Conservation (phyloP, 2,329 filamentous ascomycete species). For the Penicillium sclerotiorum region DNA sequence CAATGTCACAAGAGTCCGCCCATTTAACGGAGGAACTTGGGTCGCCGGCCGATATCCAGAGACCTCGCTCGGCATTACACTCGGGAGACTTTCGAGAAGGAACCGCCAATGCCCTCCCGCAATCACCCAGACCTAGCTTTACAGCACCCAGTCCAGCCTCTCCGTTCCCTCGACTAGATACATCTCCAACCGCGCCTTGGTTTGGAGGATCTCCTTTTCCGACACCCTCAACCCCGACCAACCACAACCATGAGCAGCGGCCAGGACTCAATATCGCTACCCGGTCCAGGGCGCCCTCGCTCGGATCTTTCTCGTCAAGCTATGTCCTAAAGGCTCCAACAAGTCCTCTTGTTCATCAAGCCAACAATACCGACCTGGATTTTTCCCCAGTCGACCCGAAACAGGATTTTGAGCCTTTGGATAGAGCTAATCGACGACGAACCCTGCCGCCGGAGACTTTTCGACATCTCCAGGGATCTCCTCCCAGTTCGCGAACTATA, state of each 20-base stretch:
- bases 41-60: constrained; percentile 69
- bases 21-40: constrained; percentile 50
- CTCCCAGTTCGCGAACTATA: constrained; percentile 38
- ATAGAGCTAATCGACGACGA: constrained; percentile 64
- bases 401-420: constrained; percentile 51
- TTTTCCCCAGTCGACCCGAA: constrained; percentile 59
- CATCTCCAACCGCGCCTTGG: constrained; percentile 63
- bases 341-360: constrained; percentile 85
- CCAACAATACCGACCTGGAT: constrained; percentile 78
- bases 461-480: constrained; percentile 51
- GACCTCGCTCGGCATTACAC: constrained; percentile 74
- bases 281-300: constrained; percentile 58
- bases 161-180: constrained; percentile 33
- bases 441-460: constrained; percentile 69
- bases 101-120: constrained; percentile 21
- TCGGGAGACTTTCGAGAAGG: constrained; percentile 63
- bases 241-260: constrained; percentile 18
- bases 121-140: constrained; percentile 26
- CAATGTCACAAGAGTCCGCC: constrained; percentile 23
- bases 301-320: constrained; percentile 73
- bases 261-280: constrained; percentile 17
- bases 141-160: constrained; percentile 15
- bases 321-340: constrained; percentile 88
- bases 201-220: constrained; percentile 40
- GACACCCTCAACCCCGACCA: constrained; percentile 15